Evolutionary conservation across 2,329 filamentous ascomycete genomes (phyloP).

Genomic region (Arthroderma sp.): DNA sequence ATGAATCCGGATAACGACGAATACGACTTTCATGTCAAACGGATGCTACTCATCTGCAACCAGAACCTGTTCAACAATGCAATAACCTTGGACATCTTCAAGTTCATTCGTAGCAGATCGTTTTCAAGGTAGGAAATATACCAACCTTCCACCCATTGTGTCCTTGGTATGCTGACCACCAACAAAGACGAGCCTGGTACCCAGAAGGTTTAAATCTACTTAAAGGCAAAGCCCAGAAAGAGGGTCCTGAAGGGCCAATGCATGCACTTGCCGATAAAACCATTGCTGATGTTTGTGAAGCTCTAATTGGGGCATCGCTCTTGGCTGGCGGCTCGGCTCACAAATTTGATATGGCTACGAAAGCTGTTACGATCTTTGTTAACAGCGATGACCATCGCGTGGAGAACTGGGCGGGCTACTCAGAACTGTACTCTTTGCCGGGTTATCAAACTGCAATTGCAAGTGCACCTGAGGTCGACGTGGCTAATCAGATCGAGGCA

Average conservation of each 20-base stretch:
- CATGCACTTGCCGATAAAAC: slow-evolving; percentile 77
- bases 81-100: slow-evolving; percentile 49
- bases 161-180: slow-evolving; percentile 9
- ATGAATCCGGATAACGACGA: slow-evolving; percentile 67
- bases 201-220: slow-evolving; percentile 63
- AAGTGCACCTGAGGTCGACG: slow-evolving; percentile 56
- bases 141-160: background rate
- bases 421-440: slow-evolving; percentile 54
- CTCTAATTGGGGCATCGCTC: slow-evolving; percentile 75
- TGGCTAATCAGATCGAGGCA: slow-evolving; percentile 52
- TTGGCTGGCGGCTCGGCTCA: slow-evolving; percentile 41
- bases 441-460: slow-evolving; percentile 53
- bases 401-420: slow-evolving; percentile 61
- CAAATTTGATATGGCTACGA: slow-evolving; percentile 49
- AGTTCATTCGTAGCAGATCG: slow-evolving; percentile 68
- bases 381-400: slow-evolving; percentile 58
- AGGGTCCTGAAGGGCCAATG: slow-evolving; percentile 29
- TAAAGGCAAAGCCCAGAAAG: slow-evolving; percentile 54
- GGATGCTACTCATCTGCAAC: slow-evolving; percentile 88
- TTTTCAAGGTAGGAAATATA: slow-evolving; percentile 53
- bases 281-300: slow-evolving; percentile 88
- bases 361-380: slow-evolving; percentile 50
- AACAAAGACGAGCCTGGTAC: slow-evolving; percentile 63
- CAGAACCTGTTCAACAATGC: slow-evolving; percentile 74
- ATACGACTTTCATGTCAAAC: slow-evolving; percentile 75